These are phyloP conservation scores for Rutstroemia sp. DNA, from an alignment of 2,329 filamentous ascomycete genomes.

Conservation along the genomic window DNA sequence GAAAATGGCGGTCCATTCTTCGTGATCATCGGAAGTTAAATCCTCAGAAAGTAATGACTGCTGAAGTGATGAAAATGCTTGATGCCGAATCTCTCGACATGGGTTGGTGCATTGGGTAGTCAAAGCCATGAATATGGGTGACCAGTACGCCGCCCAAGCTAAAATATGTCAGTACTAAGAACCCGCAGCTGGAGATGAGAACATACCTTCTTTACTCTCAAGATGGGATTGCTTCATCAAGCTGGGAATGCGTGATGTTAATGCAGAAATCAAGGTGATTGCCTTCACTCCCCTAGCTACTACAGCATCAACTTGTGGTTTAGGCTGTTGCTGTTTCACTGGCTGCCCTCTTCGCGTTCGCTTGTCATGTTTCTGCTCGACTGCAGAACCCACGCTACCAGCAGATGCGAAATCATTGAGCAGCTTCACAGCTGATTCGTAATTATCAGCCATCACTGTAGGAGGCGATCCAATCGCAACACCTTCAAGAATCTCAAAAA, in stretches of 20 bases:
- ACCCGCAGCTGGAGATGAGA: not conserved
- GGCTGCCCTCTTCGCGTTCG: constrained; percentile 34
- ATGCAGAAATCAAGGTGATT: constrained; percentile 70
- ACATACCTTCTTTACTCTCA: constrained; percentile 59
- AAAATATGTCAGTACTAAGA: not conserved
- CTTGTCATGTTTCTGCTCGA: constrained; percentile 61
- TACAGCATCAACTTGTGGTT: constrained; percentile 48
- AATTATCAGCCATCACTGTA: constrained; percentile 90
- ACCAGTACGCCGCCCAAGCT: constrained; percentile 97
- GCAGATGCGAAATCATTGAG: constrained; percentile 86
- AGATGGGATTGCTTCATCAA: constrained; percentile 92
- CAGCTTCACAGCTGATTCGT: constrained; percentile 76
- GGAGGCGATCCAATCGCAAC: constrained; percentile 65
- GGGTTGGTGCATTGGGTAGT: constrained; percentile 90
- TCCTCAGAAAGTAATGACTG: constrained; percentile 78
- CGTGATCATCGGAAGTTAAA: constrained; percentile 73
- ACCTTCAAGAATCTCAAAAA: constrained; percentile 81
- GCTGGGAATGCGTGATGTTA: constrained; percentile 74
- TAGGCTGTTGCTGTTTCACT: constrained; percentile 35
- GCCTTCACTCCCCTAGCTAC: constrained; percentile 75
- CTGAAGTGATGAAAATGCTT: constrained; percentile 81
- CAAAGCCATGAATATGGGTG: constrained; percentile 83
- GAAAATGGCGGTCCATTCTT: constrained; percentile 94
- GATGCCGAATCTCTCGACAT: constrained; percentile 83
- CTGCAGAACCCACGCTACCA: constrained; percentile 62